Evolutionary conservation across 2,329 filamentous ascomycete species (phyloP).

Genomic region (Pseudogymnoascus sp.): DNA sequence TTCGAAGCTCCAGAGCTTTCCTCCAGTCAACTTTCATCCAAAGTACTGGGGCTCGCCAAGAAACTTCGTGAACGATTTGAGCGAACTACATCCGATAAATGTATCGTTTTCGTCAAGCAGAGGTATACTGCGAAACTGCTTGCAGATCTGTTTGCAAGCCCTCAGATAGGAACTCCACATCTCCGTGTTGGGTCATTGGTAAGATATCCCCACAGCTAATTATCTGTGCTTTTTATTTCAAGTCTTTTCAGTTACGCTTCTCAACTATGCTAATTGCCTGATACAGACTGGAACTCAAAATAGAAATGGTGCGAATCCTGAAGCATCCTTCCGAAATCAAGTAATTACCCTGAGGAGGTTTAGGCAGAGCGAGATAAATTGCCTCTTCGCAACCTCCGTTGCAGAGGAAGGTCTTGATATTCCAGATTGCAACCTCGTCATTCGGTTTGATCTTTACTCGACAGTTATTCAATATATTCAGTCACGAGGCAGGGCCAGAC

Average conservation of each 20-base stretch:
- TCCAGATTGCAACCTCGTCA: conserved; percentile 57
- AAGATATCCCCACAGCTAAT: conserved; percentile 19
- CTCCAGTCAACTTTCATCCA: conserved; percentile 52
- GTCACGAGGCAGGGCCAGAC: conserved; percentile 78
- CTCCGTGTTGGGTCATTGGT: conserved; percentile 58
- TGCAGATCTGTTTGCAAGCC: conserved; percentile 53
- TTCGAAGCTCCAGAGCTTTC: conserved; percentile 33
- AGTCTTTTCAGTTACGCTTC: background rate
- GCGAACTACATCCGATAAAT: conserved; percentile 49
- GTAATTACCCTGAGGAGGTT: conserved; percentile 63
- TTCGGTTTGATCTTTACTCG: conserved; percentile 76
- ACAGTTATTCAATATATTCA: conserved; percentile 95
- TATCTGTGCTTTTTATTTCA: background rate
- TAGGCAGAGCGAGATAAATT: conserved; percentile 50
- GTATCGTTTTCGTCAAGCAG: conserved; percentile 81
- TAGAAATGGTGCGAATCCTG: conserved; percentile 45
- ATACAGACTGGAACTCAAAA: conserved; percentile 39
- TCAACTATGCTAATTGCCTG: background rate
- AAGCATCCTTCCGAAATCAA: conserved; percentile 61
- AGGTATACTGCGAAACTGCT: conserved; percentile 70
- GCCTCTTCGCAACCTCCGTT: conserved; percentile 58
- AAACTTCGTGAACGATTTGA: conserved; percentile 58
- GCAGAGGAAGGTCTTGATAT: conserved; percentile 62
- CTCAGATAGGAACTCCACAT: conserved; percentile 46
- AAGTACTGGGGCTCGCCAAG: conserved; percentile 55